Base-by-base conservation (phyloP, 2,329 filamentous ascomycete species). In the Tolypocladium tropicale region DNA sequence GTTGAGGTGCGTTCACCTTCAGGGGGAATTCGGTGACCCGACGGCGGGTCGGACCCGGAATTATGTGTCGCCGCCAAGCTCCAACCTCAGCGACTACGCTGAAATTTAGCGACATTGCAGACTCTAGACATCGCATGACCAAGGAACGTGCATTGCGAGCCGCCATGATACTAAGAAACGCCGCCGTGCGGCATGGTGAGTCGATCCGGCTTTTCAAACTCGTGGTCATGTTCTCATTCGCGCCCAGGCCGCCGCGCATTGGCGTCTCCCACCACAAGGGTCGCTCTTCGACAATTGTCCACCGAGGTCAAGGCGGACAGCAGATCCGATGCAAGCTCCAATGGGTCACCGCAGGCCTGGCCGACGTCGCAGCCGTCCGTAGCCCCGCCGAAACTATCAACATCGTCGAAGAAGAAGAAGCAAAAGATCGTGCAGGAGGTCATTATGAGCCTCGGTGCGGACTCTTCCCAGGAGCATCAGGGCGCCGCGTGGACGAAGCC, bases 131-230 rank as follows among this genome's bases (percentile, higher is more conserved):
- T 43, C 53, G 50, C 43, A 52, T 34, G 60, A 61, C 54, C 55
- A 63, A 55, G 52, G 54, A 61, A 52, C 56, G 43, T 23, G n/a
- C 21, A 56, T 50, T 43, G 54, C 28, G 52, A 53, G 56, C 66
- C 69, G 70, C 66, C 61, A 84, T 84, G 81, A 81, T 83, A 65
- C 64, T 81, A 62, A 77, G 80, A 73, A 82, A 76, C 66, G 70
- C 74, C 61, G 73, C 73, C 54, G 70, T 76, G 68, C 79, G 79
- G 78, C 74, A 81, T 68, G 76, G 81, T 83, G 71, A 64, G 75
- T 63, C 56, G 61, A 62, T 63, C 58, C n/a, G 2, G 52, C 6
- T 56, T 63, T n/a, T 48, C 51, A 37, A n/a, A n/a, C 50, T 28
- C 18, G 7, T 6, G 30, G 32, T 53, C 53, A 39, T 11, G 0